Conservation (phyloP, 768 basidiomycete species). For the Lactarius sanguifluus region DNA sequence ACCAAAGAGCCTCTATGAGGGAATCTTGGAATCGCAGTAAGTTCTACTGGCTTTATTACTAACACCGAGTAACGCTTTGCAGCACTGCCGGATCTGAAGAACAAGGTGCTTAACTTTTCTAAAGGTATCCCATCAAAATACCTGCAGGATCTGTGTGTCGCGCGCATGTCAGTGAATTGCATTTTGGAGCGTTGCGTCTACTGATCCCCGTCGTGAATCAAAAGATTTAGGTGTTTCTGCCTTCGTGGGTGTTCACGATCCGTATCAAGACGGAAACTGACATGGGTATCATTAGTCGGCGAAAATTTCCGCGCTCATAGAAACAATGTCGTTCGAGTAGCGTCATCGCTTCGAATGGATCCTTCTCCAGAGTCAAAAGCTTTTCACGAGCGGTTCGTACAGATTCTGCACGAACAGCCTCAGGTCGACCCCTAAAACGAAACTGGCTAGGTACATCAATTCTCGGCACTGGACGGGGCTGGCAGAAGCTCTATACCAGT, state of each 20-base stretch:
- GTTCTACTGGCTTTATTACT: not conserved
- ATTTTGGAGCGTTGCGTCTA: not conserved
- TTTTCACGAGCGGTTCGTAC: conserved; percentile 13
- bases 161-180: conserved; percentile 12
- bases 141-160: conserved; percentile 16
- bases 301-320: conserved; percentile 11
- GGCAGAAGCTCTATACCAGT: conserved; percentile 11
- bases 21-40: not conserved
- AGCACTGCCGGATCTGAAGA: not conserved
- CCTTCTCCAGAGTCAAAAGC: not conserved
- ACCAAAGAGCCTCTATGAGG: not conserved
- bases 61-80: not conserved
- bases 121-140: conserved; percentile 4
- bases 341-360: not conserved
- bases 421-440: not conserved
- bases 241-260: conserved; percentile 7
- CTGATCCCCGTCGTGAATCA: not conserved
- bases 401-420: not conserved
- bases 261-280: conserved; percentile 1
- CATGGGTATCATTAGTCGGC: not conserved
- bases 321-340: conserved; percentile 3
- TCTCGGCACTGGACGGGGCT: not conserved
- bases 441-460: conserved; percentile 4
- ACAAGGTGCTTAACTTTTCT: conserved; percentile 2
- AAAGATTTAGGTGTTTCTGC: conserved; percentile 21